A percentile compares a stretch with the other conserved stretches of the same genome.
Evolutionary conservation across 1,139 yeast species (phyloP).

Genomic region (Lodderomyces metapsilosis): DNA sequence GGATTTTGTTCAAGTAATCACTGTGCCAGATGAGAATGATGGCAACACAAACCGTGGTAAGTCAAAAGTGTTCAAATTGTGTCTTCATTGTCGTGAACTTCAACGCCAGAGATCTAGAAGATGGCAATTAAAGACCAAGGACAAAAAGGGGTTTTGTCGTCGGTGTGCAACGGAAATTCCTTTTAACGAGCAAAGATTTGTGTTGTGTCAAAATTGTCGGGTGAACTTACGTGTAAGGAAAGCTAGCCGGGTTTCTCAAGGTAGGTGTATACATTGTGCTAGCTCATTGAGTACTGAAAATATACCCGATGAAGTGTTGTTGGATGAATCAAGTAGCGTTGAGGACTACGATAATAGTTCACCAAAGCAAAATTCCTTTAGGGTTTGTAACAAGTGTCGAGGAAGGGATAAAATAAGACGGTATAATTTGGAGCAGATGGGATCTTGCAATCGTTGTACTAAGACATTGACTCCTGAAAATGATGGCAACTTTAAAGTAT

Average conservation of each 20-base stretch:
- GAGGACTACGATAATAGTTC: conserved; percentile 12
- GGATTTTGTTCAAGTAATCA: conserved; percentile 48
- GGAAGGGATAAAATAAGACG: conserved; percentile 59
- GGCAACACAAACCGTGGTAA: conserved; percentile 30
- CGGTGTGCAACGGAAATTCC: conserved; percentile 60
- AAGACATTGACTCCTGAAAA: conserved; percentile 43
- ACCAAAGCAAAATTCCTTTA: conserved; percentile 29
- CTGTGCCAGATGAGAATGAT: conserved; percentile 32
- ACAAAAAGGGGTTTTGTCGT: conserved; percentile 61
- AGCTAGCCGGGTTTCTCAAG: conserved; percentile 58
- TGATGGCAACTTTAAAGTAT: conserved; percentile 55
- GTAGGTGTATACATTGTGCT: conserved; percentile 66
- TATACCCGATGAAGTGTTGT: conserved; percentile 4
- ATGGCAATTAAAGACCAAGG: conserved; percentile 63
- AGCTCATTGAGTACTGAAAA: conserved; percentile 48
- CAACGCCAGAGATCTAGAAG: conserved; percentile 62
- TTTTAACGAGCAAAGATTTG: conserved; percentile 48
- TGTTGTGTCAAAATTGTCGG: conserved; percentile 60
- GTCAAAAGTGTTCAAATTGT: conserved; percentile 53
- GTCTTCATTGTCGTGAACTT: conserved; percentile 62
- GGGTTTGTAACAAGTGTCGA: conserved; percentile 64
- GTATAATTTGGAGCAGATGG: conserved; percentile 53
- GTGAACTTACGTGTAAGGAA: conserved; percentile 53
- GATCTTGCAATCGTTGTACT: conserved; percentile 64
- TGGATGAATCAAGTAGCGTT: conserved; percentile 1